A percentile compares a stretch with the other conserved stretches of the same genome.
These are phyloP conservation scores for Clarireedia hainanense DNA, from an alignment of 2,329 filamentous ascomycete genomes.

Conservation along the genomic window DNA sequence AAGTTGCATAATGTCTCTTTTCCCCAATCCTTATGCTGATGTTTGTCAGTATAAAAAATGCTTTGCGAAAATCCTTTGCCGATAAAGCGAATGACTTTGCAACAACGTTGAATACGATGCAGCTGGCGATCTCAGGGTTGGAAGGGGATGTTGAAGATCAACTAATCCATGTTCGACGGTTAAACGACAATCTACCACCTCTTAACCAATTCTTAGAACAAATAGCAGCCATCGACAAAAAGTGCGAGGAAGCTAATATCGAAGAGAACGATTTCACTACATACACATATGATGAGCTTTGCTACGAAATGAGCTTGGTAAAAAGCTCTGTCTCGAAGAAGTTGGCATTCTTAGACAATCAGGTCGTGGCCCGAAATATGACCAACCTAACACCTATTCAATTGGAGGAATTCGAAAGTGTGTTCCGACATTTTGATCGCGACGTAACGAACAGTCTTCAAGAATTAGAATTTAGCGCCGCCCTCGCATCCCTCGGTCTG, in stretches of 20 bases:
- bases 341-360: slow-evolving; percentile 92
- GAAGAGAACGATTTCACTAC: slow-evolving; percentile 99
- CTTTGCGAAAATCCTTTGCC: slow-evolving; percentile 82
- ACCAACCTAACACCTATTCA: slow-evolving; percentile 98
- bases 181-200: slow-evolving; percentile 78
- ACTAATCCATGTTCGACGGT: slow-evolving; percentile 72
- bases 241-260: slow-evolving; percentile 94
- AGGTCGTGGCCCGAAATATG: slow-evolving; percentile 97
- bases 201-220: slow-evolving; percentile 87
- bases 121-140: slow-evolving; percentile 89
- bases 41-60: slow-evolving; percentile 74
- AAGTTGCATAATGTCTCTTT: slow-evolving; percentile 29
- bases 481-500: slow-evolving; percentile 85
- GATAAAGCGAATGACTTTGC: slow-evolving; percentile 99
- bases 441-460: slow-evolving; percentile 84
- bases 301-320: slow-evolving; percentile 87
- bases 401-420: slow-evolving; percentile 95
- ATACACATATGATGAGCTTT: slow-evolving; percentile 93
- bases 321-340: slow-evolving; percentile 93
- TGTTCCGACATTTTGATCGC: slow-evolving; percentile 96
- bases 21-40: too few relatives aligned
- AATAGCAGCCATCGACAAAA: slow-evolving; percentile 76
- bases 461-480: slow-evolving; percentile 93
- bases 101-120: slow-evolving; percentile 87
- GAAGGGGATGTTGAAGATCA: slow-evolving; percentile 97